These are phyloP conservation scores for Stropharia rugosoannulata DNA, from an alignment of 768 basidiomycete species.

Conservation along the genomic window DNA sequence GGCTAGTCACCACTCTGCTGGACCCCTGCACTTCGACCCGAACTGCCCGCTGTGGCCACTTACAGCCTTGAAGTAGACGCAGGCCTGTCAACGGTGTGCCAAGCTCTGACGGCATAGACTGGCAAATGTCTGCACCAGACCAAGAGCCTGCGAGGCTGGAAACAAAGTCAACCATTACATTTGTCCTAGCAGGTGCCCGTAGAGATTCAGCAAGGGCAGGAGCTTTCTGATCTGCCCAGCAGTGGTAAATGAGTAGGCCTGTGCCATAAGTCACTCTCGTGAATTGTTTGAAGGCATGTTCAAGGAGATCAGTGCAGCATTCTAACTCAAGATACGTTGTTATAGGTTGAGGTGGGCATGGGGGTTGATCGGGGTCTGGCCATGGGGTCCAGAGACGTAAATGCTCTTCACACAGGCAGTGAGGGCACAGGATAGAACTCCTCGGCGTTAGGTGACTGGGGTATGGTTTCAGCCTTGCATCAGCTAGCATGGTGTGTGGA, in stretches of 20 bases:
- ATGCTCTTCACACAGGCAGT: background rate
- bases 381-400: background rate
- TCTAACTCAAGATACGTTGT: too few species aligned
- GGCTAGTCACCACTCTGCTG: too few species aligned
- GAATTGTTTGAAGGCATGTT: background rate
- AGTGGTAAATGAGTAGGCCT: constrained; percentile 2
- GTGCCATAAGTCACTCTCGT: background rate
- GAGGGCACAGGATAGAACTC: background rate
- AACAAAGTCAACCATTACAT: too few species aligned
- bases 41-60: too few species aligned
- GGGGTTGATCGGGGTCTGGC: too few species aligned
- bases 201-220: background rate
- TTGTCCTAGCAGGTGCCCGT: background rate
- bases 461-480: background rate
- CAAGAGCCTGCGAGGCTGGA: too few species aligned
- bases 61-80: too few species aligned
- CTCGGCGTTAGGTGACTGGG: background rate
- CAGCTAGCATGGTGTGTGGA: background rate
- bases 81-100: too few species aligned
- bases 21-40: too few species aligned
- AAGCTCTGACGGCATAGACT: too few species aligned
- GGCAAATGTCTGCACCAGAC: too few species aligned
- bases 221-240: background rate
- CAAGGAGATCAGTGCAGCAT: background rate
- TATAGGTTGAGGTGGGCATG: too few species aligned